phyloP scores from a whole-genome alignment of 805 yeast species.

The Blastobotrys mokoenaii region DNA sequence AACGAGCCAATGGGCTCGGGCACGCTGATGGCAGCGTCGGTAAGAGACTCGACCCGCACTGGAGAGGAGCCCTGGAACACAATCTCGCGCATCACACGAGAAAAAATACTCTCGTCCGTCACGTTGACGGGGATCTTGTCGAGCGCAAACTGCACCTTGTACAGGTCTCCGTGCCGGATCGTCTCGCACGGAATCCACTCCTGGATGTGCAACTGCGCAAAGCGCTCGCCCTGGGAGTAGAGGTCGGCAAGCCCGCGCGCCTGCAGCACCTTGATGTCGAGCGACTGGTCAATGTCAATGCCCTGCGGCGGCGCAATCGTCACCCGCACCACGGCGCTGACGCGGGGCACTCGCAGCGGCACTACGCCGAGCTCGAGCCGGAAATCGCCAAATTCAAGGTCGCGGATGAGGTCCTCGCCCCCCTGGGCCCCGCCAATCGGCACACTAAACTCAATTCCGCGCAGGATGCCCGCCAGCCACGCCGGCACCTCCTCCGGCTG shows the following conservation, averaged over 20 bases:
- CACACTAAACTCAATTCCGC: slow-evolving; percentile 8
- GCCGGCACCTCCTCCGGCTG: slow-evolving; percentile 9
- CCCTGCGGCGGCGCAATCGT: slow-evolving; percentile 20
- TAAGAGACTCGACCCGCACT: slow-evolving; percentile 30
- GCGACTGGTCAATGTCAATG: slow-evolving; percentile 16
- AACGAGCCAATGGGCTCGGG: slow-evolving; percentile 29
- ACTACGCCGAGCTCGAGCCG: slow-evolving; percentile 13
- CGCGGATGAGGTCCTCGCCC: slow-evolving; percentile 23
- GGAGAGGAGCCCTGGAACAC: slow-evolving; percentile 34
- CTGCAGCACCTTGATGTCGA: slow-evolving; percentile 27
- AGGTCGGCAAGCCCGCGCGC: slow-evolving; percentile 38
- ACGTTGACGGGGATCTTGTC: slow-evolving; percentile 37
- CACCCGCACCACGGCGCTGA: slow-evolving; percentile 23
- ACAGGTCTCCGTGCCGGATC: slow-evolving; percentile 14
- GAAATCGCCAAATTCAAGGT: slow-evolving; percentile 20
- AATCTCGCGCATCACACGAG: slow-evolving; percentile 36
- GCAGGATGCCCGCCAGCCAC: slow-evolving; percentile 15
- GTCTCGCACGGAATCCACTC: slow-evolving; percentile 40
- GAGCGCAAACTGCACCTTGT: slow-evolving; percentile 33
- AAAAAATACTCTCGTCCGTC: slow-evolving; percentile 34
- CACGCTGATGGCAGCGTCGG: slow-evolving; percentile 28
- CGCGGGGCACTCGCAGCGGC: slow-evolving; percentile 9
- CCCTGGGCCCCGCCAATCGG: slow-evolving; percentile 19
- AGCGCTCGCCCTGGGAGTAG: slow-evolving; percentile 32
- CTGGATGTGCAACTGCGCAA: slow-evolving; percentile 36